Base-by-base conservation (phyloP, 2,329 filamentous ascomycete species). In the Coniosporium tulheliwenetii region DNA sequence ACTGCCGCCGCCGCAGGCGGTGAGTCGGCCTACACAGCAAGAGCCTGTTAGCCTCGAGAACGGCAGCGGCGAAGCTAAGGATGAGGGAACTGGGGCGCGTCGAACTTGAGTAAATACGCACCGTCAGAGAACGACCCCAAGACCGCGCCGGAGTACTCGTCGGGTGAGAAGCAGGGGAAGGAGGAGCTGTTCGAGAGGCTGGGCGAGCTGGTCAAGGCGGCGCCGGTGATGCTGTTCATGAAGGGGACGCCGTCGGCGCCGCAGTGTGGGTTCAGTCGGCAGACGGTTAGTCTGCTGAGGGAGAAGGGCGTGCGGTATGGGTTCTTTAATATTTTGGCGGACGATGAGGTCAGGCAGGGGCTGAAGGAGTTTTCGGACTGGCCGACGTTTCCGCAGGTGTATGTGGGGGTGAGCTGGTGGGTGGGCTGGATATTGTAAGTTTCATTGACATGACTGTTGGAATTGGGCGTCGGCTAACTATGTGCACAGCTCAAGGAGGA, bases 161-260 rank as follows among this genome's bases (percentile, higher is more conserved):
- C 59, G 5, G 68, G 53, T 32, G 53, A 62, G 39, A 40, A 56
- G 16, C 65, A 77, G 60, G 71, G 73, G 39, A 89, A 89, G 64
- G 85, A 95, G 59, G 86, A 93, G 48, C 66, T 98, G 41, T 79
- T 85, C 61, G 79, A 81, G 59, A 73, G 89, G 30, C 69, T 98
- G 32, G 73, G 65, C 14, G 83, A 93, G 50, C 71, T 98, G 31
- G 89, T 96, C 49, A 93, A 89, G 66, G 91, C 91, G 5, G 89
- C 91, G 30, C 85, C 87, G 0, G 87, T 98, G 30, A 98, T 98
- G 91, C 70, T 98, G 26, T 98, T 98, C 63, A 94, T 94, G 85
- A 94, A 94, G 67, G 87, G 86, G n/a, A 93, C 85, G 2, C 86
- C 86, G 0, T 84, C 79, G 48, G 73, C 77, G 30, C 86, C 86